phyloP scores from a whole-genome alignment of 805 yeast genomes.

The Zygoascus flipseniorum region DNA sequence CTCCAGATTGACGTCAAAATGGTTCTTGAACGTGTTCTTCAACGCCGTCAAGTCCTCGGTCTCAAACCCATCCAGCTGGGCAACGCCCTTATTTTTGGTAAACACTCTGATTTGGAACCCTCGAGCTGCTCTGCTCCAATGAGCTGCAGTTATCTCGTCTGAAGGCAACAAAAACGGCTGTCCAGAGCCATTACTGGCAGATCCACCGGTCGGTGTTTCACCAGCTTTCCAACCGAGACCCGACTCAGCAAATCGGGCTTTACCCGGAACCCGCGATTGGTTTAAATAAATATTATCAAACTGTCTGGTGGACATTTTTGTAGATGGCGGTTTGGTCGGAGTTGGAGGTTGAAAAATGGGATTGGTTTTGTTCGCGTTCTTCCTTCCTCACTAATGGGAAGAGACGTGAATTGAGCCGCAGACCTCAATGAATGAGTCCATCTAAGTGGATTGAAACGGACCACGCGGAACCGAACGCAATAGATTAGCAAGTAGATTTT shows the following conservation, averaged over 20 bases:
- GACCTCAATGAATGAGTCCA: too few species aligned
- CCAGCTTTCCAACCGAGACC: conserved; percentile 94
- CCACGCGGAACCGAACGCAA: too few species aligned
- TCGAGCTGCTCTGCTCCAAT: conserved; percentile 90
- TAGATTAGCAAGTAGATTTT: too few species aligned
- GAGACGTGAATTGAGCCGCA: not conserved
- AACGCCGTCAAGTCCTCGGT: conserved; percentile 66
- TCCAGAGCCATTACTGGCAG: conserved; percentile 37
- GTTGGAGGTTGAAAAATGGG: not conserved
- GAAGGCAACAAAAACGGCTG: conserved; percentile 86
- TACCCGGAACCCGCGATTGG: conserved; percentile 75
- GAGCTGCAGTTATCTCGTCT: conserved; percentile 67
- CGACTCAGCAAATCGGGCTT: conserved; percentile 91
- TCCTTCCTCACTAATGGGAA: not conserved
- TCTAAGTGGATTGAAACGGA: too few species aligned
- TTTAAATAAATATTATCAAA: conserved; percentile 87
- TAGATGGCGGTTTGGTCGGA: not conserved
- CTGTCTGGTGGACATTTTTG: conserved; percentile 34
- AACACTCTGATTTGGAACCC: conserved; percentile 86
- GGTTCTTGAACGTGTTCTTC: conserved; percentile 74
- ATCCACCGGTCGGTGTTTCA: conserved; percentile 37
- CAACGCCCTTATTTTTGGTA: conserved; percentile 80
- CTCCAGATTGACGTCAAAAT: conserved; percentile 67
- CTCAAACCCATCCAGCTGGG: conserved; percentile 87
- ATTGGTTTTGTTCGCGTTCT: not conserved